Evolutionary conservation across 805 yeast species (phyloP), one percentile per base, ranked within the genome.

Genomic region (Metschnikowia arizonensis): DNA sequence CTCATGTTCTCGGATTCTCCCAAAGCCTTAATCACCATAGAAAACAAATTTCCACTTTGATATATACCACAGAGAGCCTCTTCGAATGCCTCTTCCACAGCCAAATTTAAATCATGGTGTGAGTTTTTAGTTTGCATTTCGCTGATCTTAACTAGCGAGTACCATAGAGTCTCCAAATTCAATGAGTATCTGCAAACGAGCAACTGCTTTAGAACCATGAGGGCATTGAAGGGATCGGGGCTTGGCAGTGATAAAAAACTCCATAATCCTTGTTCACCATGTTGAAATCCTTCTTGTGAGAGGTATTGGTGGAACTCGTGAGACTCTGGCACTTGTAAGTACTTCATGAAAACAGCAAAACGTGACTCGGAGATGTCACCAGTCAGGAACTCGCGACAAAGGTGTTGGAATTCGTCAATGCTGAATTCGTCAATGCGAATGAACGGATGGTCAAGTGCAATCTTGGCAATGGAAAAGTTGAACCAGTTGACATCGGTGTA

Each of bases 401-500:
- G 35, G 1, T 19, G 29, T 23, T 50, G 49, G 38, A 59, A 65
- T 17, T 51, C 51, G 10, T 55, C 7, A 32, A 42, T 45, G 17
- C 45, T 39, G 30, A 35, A 48, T 1, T 52, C 54, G 4, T 48
- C 55, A 5, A 36, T 29, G 12, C 39, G 46, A 8, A 43, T 44
- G 5, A 33, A 37, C 5, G 52, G 56, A 12, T 43, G 40, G 10
- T 44, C 49, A 17, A 53, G 33, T 15, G 60, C 40, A 29, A 45
- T 46, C 19, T 48, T 64, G 6, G 68, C 68, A 21, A 62, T 54
- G 58, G 61, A 73, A 48, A 59, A 68, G 56, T 61, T 69, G 52
- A 68, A 66, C 69, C 77, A 71, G 40, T 71, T 65, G 28, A 62
- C 48, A 4, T 64, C 65, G 4, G 66, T 48, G 39, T 66, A 58